These are phyloP conservation scores for Rasamsonia emersonii DNA, from an alignment of 2,329 filamentous ascomycete genomes.

Conservation along the genomic window DNA sequence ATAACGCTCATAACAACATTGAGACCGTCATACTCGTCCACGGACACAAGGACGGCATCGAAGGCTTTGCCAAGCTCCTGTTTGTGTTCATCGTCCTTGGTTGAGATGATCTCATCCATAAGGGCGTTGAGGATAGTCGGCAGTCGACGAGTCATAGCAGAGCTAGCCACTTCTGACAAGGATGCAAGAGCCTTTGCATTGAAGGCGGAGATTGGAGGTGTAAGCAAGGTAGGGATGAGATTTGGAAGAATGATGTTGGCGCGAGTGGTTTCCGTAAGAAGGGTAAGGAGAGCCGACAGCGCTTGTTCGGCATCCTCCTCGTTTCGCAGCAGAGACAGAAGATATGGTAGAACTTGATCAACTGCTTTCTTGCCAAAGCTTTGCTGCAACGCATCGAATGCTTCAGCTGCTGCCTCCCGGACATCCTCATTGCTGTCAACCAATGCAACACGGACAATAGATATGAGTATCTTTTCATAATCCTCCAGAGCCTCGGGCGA, in stretches of 20 bases:
- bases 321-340: constrained; percentile 79
- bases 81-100: constrained; percentile 64
- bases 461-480: constrained; percentile 90
- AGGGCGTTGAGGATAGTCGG: constrained; percentile 87
- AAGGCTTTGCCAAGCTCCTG: constrained; percentile 71
- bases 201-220: constrained; percentile 84
- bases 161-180: constrained; percentile 79
- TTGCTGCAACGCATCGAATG: constrained; percentile 90
- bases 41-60: constrained; percentile 80
- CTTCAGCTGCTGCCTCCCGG: constrained; percentile 89
- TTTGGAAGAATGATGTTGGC: constrained; percentile 96
- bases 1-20: constrained; percentile 95
- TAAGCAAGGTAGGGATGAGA: constrained; percentile 85
- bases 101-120: constrained; percentile 77
- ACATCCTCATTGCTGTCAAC: constrained; percentile 86
- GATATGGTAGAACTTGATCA: constrained; percentile 86
- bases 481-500: constrained; percentile 83
- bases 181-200: constrained; percentile 92
- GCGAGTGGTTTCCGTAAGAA: constrained; percentile 85
- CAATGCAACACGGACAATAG: constrained; percentile 84
- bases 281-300: constrained; percentile 79
- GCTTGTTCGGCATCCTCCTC: constrained; percentile 87
- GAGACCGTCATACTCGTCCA: constrained; percentile 91
- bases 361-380: constrained; percentile 90
- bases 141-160: constrained; percentile 81